Percentiles rank a stretch among this genome's conserved stretches.
Conservation (phyloP, 768 basidiomycete species). For the Chlorophyllum brunneum region DNA sequence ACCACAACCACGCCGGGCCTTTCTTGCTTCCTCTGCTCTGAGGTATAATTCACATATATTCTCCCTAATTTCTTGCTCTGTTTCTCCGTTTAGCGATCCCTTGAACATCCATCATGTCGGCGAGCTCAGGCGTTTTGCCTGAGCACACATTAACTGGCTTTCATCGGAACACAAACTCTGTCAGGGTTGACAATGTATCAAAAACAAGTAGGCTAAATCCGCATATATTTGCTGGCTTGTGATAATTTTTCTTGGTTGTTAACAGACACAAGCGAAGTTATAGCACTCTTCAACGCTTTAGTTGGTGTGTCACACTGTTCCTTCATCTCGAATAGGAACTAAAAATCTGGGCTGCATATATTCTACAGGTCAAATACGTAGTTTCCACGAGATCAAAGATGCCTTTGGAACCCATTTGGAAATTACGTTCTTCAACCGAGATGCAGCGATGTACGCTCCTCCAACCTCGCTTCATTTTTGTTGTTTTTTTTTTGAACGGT, state of each 20-base stretch:
- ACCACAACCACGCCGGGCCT: conserved; percentile 15
- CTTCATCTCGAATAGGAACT: background rate
- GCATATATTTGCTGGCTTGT: background rate
- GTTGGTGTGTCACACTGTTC: conserved; percentile 42
- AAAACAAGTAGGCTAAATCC: conserved; percentile 32
- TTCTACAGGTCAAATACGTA: conserved; percentile 46
- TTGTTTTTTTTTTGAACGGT: too few species aligned
- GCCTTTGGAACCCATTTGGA: conserved; percentile 38
- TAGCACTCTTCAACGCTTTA: conserved; percentile 52
- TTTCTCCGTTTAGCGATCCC: conserved; percentile 6
- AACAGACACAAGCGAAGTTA: conserved; percentile 38
- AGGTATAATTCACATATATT: conserved; percentile 4
- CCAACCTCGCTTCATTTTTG: background rate
- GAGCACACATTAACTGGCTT: background rate
- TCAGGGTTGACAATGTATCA: conserved; percentile 48
- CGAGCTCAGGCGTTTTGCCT: conserved; percentile 28
- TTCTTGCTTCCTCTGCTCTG: conserved; percentile 18
- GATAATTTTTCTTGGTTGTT: background rate
- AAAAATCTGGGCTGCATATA: background rate
- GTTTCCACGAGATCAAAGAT: conserved; percentile 38
- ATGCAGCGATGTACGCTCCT: conserved; percentile 47
- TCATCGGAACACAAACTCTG: conserved; percentile 29
- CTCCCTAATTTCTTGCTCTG: conserved; percentile 6
- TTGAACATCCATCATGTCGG: conserved; percentile 16
- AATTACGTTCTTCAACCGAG: conserved; percentile 49